A percentile compares a stretch with the other conserved stretches of the same genome.
phyloP scores from a whole-genome alignment of 2,329 filamentous ascomycete species.

The Nemania sp. region DNA sequence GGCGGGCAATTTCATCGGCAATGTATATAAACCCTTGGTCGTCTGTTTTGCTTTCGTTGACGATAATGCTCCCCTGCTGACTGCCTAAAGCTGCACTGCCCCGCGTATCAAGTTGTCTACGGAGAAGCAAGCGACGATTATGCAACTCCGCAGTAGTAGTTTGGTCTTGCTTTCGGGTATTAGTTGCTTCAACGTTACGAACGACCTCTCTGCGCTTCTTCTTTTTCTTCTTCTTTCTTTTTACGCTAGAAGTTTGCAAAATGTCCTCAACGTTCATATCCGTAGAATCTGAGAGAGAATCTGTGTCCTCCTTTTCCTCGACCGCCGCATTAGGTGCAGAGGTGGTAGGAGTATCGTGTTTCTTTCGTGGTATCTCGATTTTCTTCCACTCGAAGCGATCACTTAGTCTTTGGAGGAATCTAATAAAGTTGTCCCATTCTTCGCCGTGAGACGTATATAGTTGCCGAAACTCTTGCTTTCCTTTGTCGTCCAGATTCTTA shows the following conservation, averaged over 20 bases:
- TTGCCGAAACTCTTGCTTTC: slow-evolving; percentile 33
- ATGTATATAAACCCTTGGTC: slow-evolving; percentile 73
- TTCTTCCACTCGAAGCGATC: slow-evolving; percentile 47
- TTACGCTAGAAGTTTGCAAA: slow-evolving; percentile 49
- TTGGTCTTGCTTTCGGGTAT: slow-evolving; percentile 67
- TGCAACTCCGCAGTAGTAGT: slow-evolving; percentile 67
- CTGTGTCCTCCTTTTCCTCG: slow-evolving; percentile 7
- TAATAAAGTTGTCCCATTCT: slow-evolving; percentile 38
- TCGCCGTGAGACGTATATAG: slow-evolving; percentile 17
- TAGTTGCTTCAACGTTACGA: slow-evolving; percentile 63
- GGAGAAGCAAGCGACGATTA: slow-evolving; percentile 62
- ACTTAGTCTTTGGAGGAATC: slow-evolving; percentile 43
- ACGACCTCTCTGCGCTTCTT: slow-evolving; percentile 56
- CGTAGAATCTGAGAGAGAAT: slow-evolving; percentile 25
- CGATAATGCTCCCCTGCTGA: slow-evolving; percentile 64
- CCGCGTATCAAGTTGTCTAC: slow-evolving; percentile 56
- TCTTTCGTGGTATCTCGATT: slow-evolving; percentile 5
- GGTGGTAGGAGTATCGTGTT: not conserved
- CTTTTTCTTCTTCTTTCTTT: slow-evolving; percentile 63
- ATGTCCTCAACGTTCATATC: slow-evolving; percentile 45
- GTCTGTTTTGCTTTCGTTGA: slow-evolving; percentile 75
- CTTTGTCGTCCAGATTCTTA: slow-evolving; percentile 37
- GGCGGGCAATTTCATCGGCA: slow-evolving; percentile 69
- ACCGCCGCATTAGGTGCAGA: slow-evolving; percentile 6
- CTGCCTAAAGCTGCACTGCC: slow-evolving; percentile 55